Conservation (phyloP, 176 grass and related monocot genomes). For the Hsuehochloa calcarea region DNA sequence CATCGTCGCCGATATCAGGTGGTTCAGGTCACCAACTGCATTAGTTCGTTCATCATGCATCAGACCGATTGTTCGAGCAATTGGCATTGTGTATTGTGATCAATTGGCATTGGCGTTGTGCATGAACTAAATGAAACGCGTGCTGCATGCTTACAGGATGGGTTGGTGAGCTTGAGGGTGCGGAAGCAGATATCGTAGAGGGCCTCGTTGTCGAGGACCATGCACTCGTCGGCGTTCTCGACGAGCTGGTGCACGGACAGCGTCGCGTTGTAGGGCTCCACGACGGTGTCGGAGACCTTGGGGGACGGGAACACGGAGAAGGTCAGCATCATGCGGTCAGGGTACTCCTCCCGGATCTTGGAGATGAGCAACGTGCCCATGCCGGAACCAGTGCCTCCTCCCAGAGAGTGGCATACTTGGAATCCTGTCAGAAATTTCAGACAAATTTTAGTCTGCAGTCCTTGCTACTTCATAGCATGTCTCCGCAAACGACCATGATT, state of each 20-base stretch:
- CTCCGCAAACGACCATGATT: background rate
- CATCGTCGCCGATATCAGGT: conserved; percentile 87
- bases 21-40: conserved; percentile 80
- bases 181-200: conserved; percentile 77
- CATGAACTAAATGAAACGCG: background rate
- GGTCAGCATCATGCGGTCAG: conserved; percentile 69
- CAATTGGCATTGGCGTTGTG: background rate
- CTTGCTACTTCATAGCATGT: background rate
- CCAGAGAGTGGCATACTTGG: conserved; percentile 68
- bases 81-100: background rate
- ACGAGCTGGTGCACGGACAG: conserved; percentile 77
- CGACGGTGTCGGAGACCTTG: conserved; percentile 71
- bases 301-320: conserved; percentile 76
- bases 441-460: background rate
- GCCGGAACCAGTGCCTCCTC: conserved; percentile 46
- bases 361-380: conserved; percentile 67
- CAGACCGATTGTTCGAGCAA: background rate
- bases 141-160: conserved; percentile 41
- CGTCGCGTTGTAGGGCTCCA: conserved; percentile 69
- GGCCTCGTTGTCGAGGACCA: conserved; percentile 72
- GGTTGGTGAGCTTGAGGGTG: conserved; percentile 75
- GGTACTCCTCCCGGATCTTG: conserved; percentile 66
- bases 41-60: background rate
- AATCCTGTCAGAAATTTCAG: conserved; percentile 38
- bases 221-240: conserved; percentile 78